Base-by-base conservation (phyloP, 2,329 filamentous ascomycete genomes). In the Fusarium coicis region DNA sequence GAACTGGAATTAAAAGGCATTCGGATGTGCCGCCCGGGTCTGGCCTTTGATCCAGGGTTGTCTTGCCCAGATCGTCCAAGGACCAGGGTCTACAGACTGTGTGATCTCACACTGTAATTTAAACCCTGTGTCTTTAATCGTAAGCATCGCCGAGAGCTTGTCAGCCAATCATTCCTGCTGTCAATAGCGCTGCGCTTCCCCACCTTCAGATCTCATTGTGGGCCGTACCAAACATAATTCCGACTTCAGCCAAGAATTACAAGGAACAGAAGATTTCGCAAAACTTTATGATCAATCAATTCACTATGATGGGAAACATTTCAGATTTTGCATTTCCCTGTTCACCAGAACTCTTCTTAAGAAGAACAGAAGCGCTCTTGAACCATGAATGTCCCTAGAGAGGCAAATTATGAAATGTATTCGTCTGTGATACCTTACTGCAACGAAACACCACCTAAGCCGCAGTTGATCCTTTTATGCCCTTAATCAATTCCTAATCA, bases 201-300 rank as follows among this genome's bases (percentile, higher is more conserved):
- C 52, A 30, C 18, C 18, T 26, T 26, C 32, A 28, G 36, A 39
- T 37, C 34, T 18, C 23, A n/a, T 21, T 54, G 43, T 46, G 56
- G 56, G 23, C 15, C 63, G 10, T 42, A n/a, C 18, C 10, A 68
- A 68, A 63, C 57, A 28, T 39, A 70, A 65, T 69, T 53, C 37
- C 26, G n/a, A 69, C 66, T 26, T 69, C 66, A 52, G 32, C 14
- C 14, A 34, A 18, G 34, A 36, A 36, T 18, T 4, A 16, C 16
- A 36, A 36, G 34, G 14, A 34, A 34, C 12, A 34, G 32, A 34
- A 34, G 32, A 34, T 34, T 34, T 12, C 32, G 7, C 32, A 14
- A 12, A 34, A 34, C 12, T 34, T 34, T 14, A 34, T 34, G 32
- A 34, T 34, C 32, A 34, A 34, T 34, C 32, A 34, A 34, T 34